These are phyloP conservation scores for Dioscorea dumetorum DNA, from an alignment of 106 monocot species.

Conservation along the genomic window DNA sequence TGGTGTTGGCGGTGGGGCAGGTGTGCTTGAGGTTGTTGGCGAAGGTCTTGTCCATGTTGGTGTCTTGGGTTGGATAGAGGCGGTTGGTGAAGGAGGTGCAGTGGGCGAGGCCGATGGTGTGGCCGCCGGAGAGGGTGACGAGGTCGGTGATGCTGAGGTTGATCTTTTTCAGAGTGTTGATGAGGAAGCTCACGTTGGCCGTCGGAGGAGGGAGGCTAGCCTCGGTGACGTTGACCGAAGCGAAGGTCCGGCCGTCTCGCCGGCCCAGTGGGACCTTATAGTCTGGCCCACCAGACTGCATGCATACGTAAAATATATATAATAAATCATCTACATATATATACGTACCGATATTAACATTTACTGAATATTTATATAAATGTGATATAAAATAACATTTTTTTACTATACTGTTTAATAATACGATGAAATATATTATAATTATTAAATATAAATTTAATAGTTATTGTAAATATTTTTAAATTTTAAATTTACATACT, in stretches of 20 bases:
- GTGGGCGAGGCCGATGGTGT: conserved; percentile 56
- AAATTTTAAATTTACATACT: too few species aligned
- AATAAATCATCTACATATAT: too few species aligned
- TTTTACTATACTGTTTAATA: too few species aligned
- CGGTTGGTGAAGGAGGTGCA: conserved; percentile 39
- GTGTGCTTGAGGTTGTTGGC: conserved; percentile 6
- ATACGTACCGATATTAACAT: too few species aligned
- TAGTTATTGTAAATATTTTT: too few species aligned
- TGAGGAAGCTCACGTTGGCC: conserved; percentile 23
- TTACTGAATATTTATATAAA: too few species aligned
- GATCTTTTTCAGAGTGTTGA: conserved; percentile 18
- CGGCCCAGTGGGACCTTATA: conserved; percentile 42
- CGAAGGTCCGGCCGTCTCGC: conserved; percentile 34
- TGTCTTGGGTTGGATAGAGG: conserved; percentile 28
- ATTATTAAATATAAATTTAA: too few species aligned
- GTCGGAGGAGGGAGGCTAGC: conserved; percentile 28
- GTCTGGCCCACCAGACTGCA: conserved; percentile 27
- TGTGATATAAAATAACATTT: too few species aligned
- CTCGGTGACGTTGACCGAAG: conserved; percentile 12
- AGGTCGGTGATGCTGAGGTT: conserved; percentile 40
- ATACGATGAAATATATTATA: too few species aligned
- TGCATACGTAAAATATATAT: too few species aligned
- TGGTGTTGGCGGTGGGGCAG: conserved; percentile 15
- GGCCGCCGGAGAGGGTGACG: conserved; percentile 52
- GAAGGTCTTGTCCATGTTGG: conserved; percentile 22